Evolutionary conservation across 1,139 yeast genomes (phyloP).

Genomic region (Meyerozyma elateridarum): DNA sequence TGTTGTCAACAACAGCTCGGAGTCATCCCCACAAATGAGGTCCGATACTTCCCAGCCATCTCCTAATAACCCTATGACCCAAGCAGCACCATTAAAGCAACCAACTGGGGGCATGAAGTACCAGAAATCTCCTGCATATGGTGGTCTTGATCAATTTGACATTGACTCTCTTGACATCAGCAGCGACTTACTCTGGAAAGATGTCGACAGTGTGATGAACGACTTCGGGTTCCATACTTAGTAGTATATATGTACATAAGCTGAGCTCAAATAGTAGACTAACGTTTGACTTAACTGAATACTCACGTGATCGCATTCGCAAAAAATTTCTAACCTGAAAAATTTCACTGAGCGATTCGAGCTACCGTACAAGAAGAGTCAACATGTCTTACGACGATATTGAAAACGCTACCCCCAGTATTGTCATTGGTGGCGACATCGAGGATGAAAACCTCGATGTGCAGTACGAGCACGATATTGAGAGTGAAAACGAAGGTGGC

Average conservation of each 20-base stretch:
- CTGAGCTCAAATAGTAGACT: too few species aligned
- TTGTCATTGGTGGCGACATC: constrained; percentile 71
- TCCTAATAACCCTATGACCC: neutral
- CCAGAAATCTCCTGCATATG: constrained; percentile 26
- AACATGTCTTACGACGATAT: constrained; percentile 59
- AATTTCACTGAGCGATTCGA: constrained; percentile 3
- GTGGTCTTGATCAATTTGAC: constrained; percentile 30
- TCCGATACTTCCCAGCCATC: constrained; percentile 8
- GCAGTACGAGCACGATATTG: constrained; percentile 41
- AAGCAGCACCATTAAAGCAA: constrained; percentile 2
- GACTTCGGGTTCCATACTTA: constrained; percentile 80
- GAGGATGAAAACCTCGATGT: constrained; percentile 40
- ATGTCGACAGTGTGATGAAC: constrained; percentile 87
- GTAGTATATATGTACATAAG: constrained; percentile 6
- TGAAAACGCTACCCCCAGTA: constrained; percentile 80
- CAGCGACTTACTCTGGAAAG: constrained; percentile 78
- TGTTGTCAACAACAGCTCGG: constrained; percentile 31
- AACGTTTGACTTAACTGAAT: too few species aligned
- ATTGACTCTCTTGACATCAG: constrained; percentile 31
- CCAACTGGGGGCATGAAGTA: constrained; percentile 5
- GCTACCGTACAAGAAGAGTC: constrained; percentile 5
- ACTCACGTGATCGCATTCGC: constrained; percentile 6
- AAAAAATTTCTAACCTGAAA: constrained; percentile 16
- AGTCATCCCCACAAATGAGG: constrained; percentile 22
- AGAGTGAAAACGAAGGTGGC: constrained; percentile 41